Evolutionary conservation across 345 rosid genomes (phyloP), one percentile per base, ranked within the genome.

Genomic region (Iberis pinnata): DNA sequence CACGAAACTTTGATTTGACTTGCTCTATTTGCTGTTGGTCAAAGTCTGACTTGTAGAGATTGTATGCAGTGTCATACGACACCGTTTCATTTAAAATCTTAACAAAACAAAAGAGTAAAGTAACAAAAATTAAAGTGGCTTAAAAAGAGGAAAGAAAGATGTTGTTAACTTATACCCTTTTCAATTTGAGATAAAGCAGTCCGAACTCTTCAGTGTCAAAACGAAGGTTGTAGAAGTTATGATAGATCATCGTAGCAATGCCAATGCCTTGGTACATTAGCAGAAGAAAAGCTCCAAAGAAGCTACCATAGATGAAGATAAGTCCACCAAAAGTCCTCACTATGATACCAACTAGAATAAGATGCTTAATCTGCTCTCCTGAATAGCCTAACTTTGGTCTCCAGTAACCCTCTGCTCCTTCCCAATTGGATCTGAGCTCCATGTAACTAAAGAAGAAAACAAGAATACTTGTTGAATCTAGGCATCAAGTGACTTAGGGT

Each of bases 281-380:
- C 71, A 67, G 53, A 27, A 67, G 56, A 39, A 60, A 59, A 14
- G 71, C 71, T 31, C 71, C 71, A 46, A 53, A 67, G 56, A 59
- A 67, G 56, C 66, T 67, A 39, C 71, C 71, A 47, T 67, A 52
- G 31, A 67, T 47, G 56, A 67, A 67, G 39, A 60, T 60, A 11
- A 67, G 38, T 38, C 71, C 71, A 16, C 71, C 71, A 60, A 67
- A 41, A 0, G 41, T 60, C 12, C 11, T 67, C 50, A 60, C 56
- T 25, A 67, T n/a, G 26, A 67, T 20, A 67, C 61, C 32, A 59
- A 67, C 32, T 20, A 24, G 5, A 49, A 67, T 40, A 16, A 67
- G 56, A 53, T 59, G 56, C 56, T 67, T 67, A 53, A 60, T 45
- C 32, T 60, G 65, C 2, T 67, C 61, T 38, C 55, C 65, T 60